Conservation (phyloP, 148 eudicot genomes). For the Fagopyrum esculentum region DNA sequence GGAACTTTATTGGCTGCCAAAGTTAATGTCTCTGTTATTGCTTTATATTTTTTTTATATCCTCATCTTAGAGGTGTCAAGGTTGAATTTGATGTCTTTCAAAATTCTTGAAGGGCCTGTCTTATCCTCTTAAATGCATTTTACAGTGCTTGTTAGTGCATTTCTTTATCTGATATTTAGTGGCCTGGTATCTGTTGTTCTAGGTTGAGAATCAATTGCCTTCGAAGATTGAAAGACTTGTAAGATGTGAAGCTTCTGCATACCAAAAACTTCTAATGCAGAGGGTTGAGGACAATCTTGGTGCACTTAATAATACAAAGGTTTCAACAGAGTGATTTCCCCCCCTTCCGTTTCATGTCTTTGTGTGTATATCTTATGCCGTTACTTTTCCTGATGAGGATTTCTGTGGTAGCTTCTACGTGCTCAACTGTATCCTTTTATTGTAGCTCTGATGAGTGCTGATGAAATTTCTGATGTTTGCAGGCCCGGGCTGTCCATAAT, state of each 20-base stretch:
- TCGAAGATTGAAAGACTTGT: slow-evolving; percentile 97
- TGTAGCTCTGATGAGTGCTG: neutral
- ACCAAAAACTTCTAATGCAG: slow-evolving; percentile 95
- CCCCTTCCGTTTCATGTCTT: slow-evolving; percentile 1
- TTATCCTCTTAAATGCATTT: neutral
- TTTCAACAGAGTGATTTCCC: slow-evolving; percentile 16
- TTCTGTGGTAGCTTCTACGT: neutral
- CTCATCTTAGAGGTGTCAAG: neutral
- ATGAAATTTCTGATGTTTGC: slow-evolving; percentile 14
- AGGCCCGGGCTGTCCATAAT: slow-evolving; percentile 94
- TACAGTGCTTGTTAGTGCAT: neutral
- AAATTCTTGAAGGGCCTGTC: neutral
- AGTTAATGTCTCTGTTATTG: neutral
- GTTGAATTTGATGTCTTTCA: neutral
- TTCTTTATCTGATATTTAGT: neutral
- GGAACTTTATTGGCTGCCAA: neutral
- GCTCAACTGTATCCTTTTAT: neutral
- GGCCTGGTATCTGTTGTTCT: slow-evolving; percentile 6
- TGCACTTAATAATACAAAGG: slow-evolving; percentile 82
- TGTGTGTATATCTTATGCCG: neutral
- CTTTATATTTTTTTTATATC: neutral
- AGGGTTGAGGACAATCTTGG: slow-evolving; percentile 98
- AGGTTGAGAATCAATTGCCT: slow-evolving; percentile 94
- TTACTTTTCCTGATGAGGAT: neutral
- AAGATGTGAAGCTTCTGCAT: slow-evolving; percentile 96